These are phyloP conservation scores for Aschersonia sp. DNA, from an alignment of 2,329 filamentous ascomycete genomes.

Conservation along the genomic window DNA sequence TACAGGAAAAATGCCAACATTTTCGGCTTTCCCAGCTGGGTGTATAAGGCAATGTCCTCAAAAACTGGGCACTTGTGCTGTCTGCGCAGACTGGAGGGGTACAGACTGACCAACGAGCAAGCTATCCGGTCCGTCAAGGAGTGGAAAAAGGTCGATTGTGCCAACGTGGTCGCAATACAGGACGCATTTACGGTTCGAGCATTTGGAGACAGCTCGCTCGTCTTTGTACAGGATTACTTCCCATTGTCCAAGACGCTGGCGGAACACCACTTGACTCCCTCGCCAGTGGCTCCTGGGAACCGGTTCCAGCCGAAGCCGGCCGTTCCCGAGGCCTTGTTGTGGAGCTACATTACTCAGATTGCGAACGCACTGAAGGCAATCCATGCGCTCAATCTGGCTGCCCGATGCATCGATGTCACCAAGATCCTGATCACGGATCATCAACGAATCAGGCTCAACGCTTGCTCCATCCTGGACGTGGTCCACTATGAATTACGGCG, in stretches of 20 bases:
- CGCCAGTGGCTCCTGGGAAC: constrained; percentile 22
- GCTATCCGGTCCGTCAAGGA: constrained; percentile 74
- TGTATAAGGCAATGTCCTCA: constrained; percentile 84
- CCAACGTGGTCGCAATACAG: constrained; percentile 70
- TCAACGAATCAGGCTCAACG: constrained; percentile 76
- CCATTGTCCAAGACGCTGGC: constrained; percentile 80
- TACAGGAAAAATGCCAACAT: constrained; percentile 63
- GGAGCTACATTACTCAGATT: constrained; percentile 87
- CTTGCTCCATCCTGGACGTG: constrained; percentile 81
- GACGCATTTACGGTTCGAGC: constrained; percentile 87
- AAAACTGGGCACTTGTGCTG: constrained; percentile 86
- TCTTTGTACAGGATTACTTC: constrained; percentile 89
- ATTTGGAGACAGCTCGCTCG: constrained; percentile 87
- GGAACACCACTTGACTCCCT: constrained; percentile 55
- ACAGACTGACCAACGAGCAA: constrained; percentile 75
- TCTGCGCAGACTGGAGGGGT: constrained; percentile 75
- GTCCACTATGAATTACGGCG: constrained; percentile 63
- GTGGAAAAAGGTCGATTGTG: constrained; percentile 76
- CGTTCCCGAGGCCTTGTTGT: constrained; percentile 61
- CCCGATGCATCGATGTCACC: constrained; percentile 69
- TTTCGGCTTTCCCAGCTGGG: constrained; percentile 84
- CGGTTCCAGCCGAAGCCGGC: constrained; percentile 29
- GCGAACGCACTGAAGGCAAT: constrained; percentile 78
- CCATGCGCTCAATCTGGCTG: constrained; percentile 67
- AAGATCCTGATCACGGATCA: constrained; percentile 87